These are phyloP conservation scores for Beta vulgaris DNA, from an alignment of 148 eudicot genomes.

Conservation along the genomic window DNA sequence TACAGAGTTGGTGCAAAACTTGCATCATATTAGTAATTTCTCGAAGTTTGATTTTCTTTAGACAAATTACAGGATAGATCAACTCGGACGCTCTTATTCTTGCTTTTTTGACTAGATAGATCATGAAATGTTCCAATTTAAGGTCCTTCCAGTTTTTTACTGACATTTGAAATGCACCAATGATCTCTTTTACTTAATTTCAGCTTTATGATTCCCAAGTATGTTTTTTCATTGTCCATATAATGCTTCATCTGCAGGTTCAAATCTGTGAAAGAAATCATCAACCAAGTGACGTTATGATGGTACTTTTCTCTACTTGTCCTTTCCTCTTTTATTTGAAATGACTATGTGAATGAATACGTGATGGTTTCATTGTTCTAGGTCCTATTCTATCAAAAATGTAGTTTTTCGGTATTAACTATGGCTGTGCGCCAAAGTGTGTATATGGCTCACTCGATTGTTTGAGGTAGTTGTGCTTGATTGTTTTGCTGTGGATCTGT, in stretches of 20 bases:
- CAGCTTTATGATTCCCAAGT: neutral
- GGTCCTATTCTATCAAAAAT: neutral
- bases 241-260: constrained; percentile 48
- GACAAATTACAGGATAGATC: neutral
- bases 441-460: no score
- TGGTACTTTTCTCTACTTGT: constrained; percentile 39
- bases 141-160: constrained; percentile 6
- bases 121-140: neutral
- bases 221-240: neutral
- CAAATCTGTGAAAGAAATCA: constrained; percentile 90
- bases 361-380: neutral
- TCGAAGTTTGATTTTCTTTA: no score
- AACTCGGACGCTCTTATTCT: neutral
- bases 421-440: no score
- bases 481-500: no score
- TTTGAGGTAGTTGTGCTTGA: no score
- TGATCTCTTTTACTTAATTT: neutral
- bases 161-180: neutral
- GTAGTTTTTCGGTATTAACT: no score
- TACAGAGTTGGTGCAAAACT: no score
- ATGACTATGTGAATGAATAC: neutral
- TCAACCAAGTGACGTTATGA: constrained; percentile 80
- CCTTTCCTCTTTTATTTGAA: neutral
- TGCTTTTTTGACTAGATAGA: neutral
- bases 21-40: no score